Percentiles rank a stretch among this genome's conserved stretches.
These are phyloP conservation scores for Pichia manshurica DNA, from an alignment of 805 yeast genomes.

Conservation along the genomic window DNA sequence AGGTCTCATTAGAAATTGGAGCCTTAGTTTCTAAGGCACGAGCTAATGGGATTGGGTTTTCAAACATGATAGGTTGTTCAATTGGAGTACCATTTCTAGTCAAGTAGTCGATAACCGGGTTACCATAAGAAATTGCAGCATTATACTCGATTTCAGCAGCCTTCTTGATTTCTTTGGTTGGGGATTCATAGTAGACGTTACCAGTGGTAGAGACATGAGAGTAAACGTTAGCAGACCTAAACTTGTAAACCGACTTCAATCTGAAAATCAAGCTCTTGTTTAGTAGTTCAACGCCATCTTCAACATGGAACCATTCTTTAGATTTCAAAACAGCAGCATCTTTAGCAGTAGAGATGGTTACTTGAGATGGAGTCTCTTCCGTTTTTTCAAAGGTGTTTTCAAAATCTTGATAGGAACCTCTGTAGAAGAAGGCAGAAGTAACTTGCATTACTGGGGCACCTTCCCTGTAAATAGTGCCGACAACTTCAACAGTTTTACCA, in stretches of 20 bases:
- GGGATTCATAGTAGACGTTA: conserved; percentile 78
- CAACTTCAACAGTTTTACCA: conserved; percentile 94
- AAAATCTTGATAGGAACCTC: conserved; percentile 85
- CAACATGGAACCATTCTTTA: conserved; percentile 96
- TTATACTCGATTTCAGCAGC: conserved; percentile 80
- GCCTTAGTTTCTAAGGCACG: conserved; percentile 65
- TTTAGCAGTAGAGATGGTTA: conserved; percentile 65
- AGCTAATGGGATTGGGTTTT: conserved; percentile 80
- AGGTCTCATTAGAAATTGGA: conserved; percentile 94
- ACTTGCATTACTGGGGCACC: conserved; percentile 86
- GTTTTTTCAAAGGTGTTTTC: conserved; percentile 88
- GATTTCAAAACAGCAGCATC: conserved; percentile 91
- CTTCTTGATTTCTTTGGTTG: conserved; percentile 82
- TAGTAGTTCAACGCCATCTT: conserved; percentile 62
- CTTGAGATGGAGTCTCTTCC: conserved; percentile 80
- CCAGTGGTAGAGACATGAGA: conserved; percentile 81
- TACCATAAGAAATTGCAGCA: conserved; percentile 92
- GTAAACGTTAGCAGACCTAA: conserved; percentile 69
- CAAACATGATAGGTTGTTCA: conserved; percentile 90
- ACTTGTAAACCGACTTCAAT: conserved; percentile 76
- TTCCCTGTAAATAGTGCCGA: conserved; percentile 78
- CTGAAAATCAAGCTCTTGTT: conserved; percentile 83
- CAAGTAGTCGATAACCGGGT: conserved; percentile 94
- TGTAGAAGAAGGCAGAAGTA: conserved; percentile 89
- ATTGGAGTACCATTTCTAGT: conserved; percentile 86